phyloP scores from a whole-genome alignment of 2,329 filamentous ascomycete species.

The Pyrenophora seminiperda region DNA sequence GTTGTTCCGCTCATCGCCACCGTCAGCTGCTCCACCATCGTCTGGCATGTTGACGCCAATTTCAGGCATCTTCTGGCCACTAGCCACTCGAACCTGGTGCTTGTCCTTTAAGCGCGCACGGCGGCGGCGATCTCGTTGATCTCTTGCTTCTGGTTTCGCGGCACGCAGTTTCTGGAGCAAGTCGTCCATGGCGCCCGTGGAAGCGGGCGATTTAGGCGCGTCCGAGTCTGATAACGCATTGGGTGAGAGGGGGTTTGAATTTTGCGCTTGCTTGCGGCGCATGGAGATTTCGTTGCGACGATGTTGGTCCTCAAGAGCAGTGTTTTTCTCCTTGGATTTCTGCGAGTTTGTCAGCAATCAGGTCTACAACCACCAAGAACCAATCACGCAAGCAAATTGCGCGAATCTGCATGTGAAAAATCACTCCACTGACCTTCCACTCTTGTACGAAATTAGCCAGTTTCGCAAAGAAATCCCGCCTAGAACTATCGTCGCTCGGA shows the following conservation, averaged over 20 bases:
- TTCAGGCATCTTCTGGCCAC: slow-evolving; percentile 86
- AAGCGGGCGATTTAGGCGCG: slow-evolving; percentile 64
- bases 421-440: slow-evolving; percentile 70
- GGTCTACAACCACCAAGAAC: background rate
- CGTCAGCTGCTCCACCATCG: slow-evolving; percentile 27
- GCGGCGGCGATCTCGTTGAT: slow-evolving; percentile 85
- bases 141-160: slow-evolving; percentile 85
- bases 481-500: slow-evolving; percentile 85
- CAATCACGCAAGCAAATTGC: background rate
- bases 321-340: slow-evolving; percentile 93
- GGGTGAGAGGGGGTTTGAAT: slow-evolving; percentile 59
- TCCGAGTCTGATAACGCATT: slow-evolving; percentile 55
- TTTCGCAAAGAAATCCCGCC: slow-evolving; percentile 94
- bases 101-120: slow-evolving; percentile 87
- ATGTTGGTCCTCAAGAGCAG: slow-evolving; percentile 77
- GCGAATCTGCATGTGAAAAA: background rate
- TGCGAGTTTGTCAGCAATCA: slow-evolving; percentile 34
- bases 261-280: slow-evolving; percentile 70
- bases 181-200: slow-evolving; percentile 92
- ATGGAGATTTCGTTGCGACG: slow-evolving; percentile 88
- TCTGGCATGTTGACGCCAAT: slow-evolving; percentile 58
- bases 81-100: slow-evolving; percentile 87
- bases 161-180: slow-evolving; percentile 92
- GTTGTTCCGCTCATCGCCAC: slow-evolving; percentile 50
- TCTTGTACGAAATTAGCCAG: slow-evolving; percentile 86